Conservation (phyloP, 805 yeast species). For the Lipomyces spencermartinsiae region DNA sequence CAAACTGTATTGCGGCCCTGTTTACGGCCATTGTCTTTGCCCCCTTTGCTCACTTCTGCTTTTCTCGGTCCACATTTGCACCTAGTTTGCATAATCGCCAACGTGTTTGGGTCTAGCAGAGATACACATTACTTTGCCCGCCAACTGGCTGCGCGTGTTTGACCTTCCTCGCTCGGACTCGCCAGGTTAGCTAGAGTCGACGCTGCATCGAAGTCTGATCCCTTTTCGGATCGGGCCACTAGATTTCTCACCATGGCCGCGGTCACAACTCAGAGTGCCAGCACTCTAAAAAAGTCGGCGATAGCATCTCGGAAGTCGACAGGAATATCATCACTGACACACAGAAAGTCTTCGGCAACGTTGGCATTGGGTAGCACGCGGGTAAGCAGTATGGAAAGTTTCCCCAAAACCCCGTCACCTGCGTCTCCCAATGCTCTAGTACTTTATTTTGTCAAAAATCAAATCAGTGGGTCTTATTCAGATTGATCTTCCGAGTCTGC, state of each 20-base stretch:
- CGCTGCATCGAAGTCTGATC: neutral
- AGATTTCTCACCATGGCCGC: neutral
- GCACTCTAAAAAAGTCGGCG: neutral
- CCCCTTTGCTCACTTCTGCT: neutral
- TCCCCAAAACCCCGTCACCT: slow-evolving; percentile 9
- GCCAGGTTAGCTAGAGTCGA: neutral
- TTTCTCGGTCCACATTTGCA: neutral
- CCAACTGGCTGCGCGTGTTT: neutral
- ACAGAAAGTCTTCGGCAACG: neutral
- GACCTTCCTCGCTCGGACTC: neutral
- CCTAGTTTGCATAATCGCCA: neutral
- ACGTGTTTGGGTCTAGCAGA: neutral
- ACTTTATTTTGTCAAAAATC: slow-evolving; percentile 24
- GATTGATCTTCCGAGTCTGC: neutral
- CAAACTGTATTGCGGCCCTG: neutral
- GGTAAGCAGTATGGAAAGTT: neutral
- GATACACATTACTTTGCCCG: neutral
- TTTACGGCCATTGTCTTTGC: too few species aligned
- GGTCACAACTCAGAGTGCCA: neutral
- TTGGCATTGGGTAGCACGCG: neutral
- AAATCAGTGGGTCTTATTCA: slow-evolving; percentile 17
- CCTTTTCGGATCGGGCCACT: neutral
- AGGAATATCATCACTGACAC: neutral
- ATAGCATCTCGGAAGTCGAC: neutral
- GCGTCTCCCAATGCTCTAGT: slow-evolving; percentile 15